A percentile compares a stretch with the other conserved stretches of the same genome.
Evolutionary conservation across 139 green algal species (phyloP).

Genomic region (Pleodorina starrii): DNA sequence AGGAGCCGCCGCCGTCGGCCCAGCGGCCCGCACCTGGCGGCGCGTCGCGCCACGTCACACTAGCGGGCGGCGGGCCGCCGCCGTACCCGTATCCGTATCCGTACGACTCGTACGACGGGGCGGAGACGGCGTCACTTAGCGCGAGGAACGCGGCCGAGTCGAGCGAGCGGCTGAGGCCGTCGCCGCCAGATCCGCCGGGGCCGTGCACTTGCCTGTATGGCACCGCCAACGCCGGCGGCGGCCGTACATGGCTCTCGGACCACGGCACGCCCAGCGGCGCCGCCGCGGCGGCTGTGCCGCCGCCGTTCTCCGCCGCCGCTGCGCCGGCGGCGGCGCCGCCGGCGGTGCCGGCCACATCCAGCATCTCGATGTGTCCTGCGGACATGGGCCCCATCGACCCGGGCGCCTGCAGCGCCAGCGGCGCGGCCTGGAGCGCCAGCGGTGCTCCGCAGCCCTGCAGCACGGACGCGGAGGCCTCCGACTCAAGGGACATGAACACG

Average conservation of each 20-base stretch:
- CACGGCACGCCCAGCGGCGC: background rate
- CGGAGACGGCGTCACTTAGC: background rate
- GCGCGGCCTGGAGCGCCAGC: background rate
- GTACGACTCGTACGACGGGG: background rate
- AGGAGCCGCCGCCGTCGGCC: background rate
- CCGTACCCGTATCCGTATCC: background rate
- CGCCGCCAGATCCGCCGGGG: background rate
- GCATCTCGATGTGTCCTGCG: no score
- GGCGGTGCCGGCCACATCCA: no score
- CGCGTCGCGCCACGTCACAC: background rate
- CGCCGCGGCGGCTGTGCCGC: background rate
- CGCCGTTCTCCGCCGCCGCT: background rate
- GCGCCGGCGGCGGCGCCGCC: background rate
- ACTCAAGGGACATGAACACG: background rate
- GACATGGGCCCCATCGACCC: background rate
- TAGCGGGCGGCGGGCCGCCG: background rate
- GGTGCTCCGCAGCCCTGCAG: background rate
- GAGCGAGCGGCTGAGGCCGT: background rate
- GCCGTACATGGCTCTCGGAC: background rate
- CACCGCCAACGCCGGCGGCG: background rate
- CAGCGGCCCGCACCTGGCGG: background rate
- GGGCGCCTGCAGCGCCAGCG: no score
- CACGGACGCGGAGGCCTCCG: background rate
- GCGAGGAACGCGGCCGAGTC: background rate
- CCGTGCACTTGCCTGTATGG: background rate